Evolutionary conservation across 306 rosid genomes (phyloP), one percentile per base, ranked within the genome.

Genomic region (Potentilla sterilis): DNA sequence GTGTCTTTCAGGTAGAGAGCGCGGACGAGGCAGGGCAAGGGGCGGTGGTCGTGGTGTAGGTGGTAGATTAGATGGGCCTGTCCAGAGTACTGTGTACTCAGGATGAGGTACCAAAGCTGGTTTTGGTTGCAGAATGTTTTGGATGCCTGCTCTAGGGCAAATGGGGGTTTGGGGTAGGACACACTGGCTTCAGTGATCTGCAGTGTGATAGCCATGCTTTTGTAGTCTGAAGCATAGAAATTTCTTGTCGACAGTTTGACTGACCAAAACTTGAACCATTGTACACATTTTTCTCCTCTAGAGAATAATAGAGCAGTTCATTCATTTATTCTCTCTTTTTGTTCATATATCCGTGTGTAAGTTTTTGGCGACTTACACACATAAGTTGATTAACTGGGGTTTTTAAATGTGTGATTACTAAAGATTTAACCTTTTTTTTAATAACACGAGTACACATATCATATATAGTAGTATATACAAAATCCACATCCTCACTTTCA

Each of bases 11-110:
- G 82, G 82, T 0, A 55, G 46, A 49, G 73, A 65, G 12, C 77
- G 63, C 1, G 76, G 81, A 47, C 63, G 72, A 12, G 81, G 81
- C 46, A 32, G 81, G 21, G 63, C 49, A 46, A 46, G 75, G 24
- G 75, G 81, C 2, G 47, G 77, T 32, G 74, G 82, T 0, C 77
- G 61, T 52, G 74, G 69, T 37, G 12, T 35, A 35, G 70, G 63
- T 63, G 54, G 55, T 43, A 28, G 69, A 66, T 34, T 44, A 65
- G 78, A 79, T 55, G 74, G 78, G 52, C 67, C 63, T 28, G 28
- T 24, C 15, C 67, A 65, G 82, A 57, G 74, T 22, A 15, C 51
- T 52, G 59, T 21, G 32, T 43, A n/a, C 48, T 61, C 78, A 48
- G 58, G 66, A 49, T 22, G 40, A 65, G 34, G 72, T 73, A 37